Evolutionary conservation across 257 asterid genomes (phyloP), one percentile per base, ranked within the genome.

Genomic region (Scutellaria galericulata): DNA sequence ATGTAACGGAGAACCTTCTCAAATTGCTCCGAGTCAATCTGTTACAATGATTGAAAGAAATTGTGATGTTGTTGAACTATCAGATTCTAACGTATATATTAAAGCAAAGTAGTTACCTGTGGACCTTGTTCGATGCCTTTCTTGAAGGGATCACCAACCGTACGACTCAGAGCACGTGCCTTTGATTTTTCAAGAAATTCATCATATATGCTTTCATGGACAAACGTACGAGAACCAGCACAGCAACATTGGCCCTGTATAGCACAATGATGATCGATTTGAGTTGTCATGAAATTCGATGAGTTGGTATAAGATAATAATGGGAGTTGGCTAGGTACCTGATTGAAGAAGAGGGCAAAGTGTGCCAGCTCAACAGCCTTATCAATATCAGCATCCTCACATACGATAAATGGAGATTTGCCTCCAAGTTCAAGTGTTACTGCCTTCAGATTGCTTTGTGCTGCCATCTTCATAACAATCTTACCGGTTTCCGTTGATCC

Each of bases 391-490:
- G 92, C 97, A 82, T 91, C 97, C 48, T 91, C 92, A 14, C 80
- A 89, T 44, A 87, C 27, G 70, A 91, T 84, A 55, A 91, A 83
- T 18, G 97, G 97, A 41, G 96, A 91, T 78, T 91, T 91, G 44
- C 97, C 97, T 55, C 97, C 96, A 9, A 91, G 95, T 64, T 91
- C 96, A 2, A 91, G 90, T 11, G 97, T 85, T 6, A 91, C 96
- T 3, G 90, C 79, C 82, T 91, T 91, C 37, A 89, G 80, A 78
- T 91, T 91, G 88, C 96, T 91, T 55, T 44, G 76, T 18, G 96
- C 96, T 42, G 97, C 86, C 86, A 87, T 55, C 71, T 80, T 88
- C 24, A 87, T 90, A 20, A 91, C 81, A 9, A 65, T 24, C 71
- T 84, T 83, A 3, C 97, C 97, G 5, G 86, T 86, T 1, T 84